Evolutionary conservation across 352 stramenopile species (phyloP).

Genomic region (Pythium angustatum): DNA sequence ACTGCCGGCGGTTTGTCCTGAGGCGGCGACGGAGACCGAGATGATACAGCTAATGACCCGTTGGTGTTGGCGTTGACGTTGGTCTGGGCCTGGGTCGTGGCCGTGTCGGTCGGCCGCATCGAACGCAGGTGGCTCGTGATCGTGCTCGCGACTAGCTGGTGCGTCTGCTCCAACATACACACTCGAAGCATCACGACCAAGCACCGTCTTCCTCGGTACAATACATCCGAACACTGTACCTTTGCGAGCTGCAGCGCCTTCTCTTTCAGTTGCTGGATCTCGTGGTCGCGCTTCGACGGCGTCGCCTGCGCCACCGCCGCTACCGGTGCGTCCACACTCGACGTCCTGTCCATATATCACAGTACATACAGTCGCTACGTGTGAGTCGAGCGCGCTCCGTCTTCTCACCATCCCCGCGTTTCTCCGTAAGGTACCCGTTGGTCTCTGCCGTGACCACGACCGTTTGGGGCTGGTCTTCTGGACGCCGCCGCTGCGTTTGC

Average conservation of each 20-base stretch:
- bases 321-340: neutral
- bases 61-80: neutral
- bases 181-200: too few species aligned
- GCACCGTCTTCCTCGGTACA: too few species aligned
- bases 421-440: neutral
- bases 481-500: neutral
- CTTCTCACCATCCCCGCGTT: too few species aligned
- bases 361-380: too few species aligned
- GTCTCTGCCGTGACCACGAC: neutral
- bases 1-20: neutral
- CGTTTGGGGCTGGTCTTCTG: too few species aligned
- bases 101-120: too few species aligned
- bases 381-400: too few species aligned
- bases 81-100: neutral
- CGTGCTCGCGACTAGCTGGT: constrained; percentile 18
- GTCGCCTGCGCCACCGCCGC: neutral
- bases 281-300: constrained; percentile 15
- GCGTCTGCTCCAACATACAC: too few species aligned
- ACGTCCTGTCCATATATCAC: neutral
- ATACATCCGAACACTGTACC: too few species aligned
- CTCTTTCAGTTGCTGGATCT: constrained; percentile 23
- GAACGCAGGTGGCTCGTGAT: constrained; percentile 19
- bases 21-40: constrained; percentile 13
- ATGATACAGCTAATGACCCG: too few species aligned
- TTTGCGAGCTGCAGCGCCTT: constrained; percentile 18